Evolutionary conservation across 768 basidiomycete genomes (phyloP).

Genomic region (Kwoniella heveanensis): DNA sequence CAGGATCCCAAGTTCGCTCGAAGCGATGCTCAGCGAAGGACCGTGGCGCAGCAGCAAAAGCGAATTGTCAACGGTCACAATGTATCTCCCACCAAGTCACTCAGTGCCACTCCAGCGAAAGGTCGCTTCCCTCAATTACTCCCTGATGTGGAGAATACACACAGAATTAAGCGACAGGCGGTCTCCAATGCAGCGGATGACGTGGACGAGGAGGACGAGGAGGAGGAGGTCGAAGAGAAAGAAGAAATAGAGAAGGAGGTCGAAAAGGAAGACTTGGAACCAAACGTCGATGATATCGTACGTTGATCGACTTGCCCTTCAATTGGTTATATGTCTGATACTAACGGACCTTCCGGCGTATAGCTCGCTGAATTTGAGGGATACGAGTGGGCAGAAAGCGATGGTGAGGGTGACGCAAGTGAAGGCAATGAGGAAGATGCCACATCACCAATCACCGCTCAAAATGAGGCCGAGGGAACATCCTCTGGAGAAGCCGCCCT

Average conservation of each 20-base stretch:
- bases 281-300: conserved; percentile 1
- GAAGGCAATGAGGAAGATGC: not conserved
- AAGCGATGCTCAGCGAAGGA: not conserved
- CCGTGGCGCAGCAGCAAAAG: not conserved
- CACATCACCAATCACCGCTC: no score
- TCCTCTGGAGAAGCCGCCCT: not conserved
- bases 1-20: not conserved
- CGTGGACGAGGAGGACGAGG: no score
- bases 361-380: conserved; percentile 18
- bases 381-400: conserved; percentile 15
- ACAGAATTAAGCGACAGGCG: not conserved
- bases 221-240: not conserved
- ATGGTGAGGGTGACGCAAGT: not conserved
- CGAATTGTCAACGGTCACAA: not conserved
- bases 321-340: no score
- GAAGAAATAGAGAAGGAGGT: not conserved
- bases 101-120: conserved; percentile 15
- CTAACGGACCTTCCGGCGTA: not conserved
- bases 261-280: not conserved
- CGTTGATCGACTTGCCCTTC: not conserved
- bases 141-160: not conserved
- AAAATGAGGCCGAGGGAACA: no score
- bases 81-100: conserved; percentile 13
- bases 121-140: conserved; percentile 10
- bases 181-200: not conserved